Evolutionary conservation across 2,329 filamentous ascomycete species (phyloP).

Genomic region (Blumeria hordei): DNA sequence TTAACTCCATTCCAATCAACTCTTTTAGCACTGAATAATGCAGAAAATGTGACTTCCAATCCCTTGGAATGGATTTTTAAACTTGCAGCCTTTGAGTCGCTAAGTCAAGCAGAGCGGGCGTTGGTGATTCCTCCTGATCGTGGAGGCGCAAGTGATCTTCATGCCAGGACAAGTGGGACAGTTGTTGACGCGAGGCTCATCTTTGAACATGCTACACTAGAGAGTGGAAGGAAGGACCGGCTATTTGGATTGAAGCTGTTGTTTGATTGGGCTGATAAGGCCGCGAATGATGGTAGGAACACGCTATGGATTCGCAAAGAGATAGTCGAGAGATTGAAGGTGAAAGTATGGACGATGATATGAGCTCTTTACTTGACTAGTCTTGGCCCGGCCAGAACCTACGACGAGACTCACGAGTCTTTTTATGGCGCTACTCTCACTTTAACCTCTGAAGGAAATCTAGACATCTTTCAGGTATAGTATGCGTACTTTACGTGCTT

Average conservation of each 20-base stretch:
- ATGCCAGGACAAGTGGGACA: slow-evolving; percentile 28
- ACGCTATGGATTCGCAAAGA: slow-evolving; percentile 29
- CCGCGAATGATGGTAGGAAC: slow-evolving; percentile 17
- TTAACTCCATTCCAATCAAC: slow-evolving; percentile 37
- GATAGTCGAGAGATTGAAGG: slow-evolving; percentile 28
- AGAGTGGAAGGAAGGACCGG: slow-evolving; percentile 26
- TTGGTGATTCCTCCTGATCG: slow-evolving; percentile 23
- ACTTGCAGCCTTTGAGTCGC: slow-evolving; percentile 25
- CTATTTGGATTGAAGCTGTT: slow-evolving; percentile 37
- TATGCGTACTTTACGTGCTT: no score
- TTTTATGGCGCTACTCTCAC: no score
- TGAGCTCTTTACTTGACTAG: no score
- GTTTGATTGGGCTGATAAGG: slow-evolving; percentile 39
- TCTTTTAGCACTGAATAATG: slow-evolving; percentile 36
- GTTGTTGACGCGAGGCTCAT: slow-evolving; percentile 37
- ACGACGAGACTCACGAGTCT: no score
- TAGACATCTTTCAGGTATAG: no score
- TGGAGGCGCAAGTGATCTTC: slow-evolving; percentile 18
- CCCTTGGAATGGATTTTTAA: slow-evolving; percentile 41
- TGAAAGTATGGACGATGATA: slow-evolving; percentile 21
- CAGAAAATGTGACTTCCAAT: slow-evolving; percentile 20
- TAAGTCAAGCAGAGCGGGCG: slow-evolving; percentile 32
- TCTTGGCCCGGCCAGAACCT: no score
- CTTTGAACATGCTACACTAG: slow-evolving; percentile 24
- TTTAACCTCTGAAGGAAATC: no score